Base-by-base conservation (phyloP, 2,329 filamentous ascomycete genomes). In the Alternaria infectoria region DNA sequence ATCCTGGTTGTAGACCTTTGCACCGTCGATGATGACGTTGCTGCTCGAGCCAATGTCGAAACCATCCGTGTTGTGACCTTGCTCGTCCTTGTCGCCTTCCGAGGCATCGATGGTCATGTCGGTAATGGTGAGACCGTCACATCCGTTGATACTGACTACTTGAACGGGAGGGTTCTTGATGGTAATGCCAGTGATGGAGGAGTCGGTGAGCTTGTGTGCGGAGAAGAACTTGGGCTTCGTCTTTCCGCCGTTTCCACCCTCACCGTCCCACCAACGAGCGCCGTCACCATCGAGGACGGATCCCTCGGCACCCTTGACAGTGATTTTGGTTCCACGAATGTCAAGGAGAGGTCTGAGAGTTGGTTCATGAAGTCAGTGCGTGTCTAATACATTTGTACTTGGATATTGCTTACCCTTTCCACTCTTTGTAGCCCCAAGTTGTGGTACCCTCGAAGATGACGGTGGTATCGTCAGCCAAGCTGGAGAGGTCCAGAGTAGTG, bases 361-460 rank as follows among this genome's bases (percentile, higher is more conserved):
- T 40, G 36, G 36, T 40, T 40, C 36, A 40, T 11, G 36, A 40
- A 40, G 36, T 40, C 36, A 40, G 36, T 17, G 9, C 36, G 3
- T 40, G 9, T 17, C 9, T 40, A 4, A 40, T 17, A 17, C n/a
- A 17, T 40, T 40, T 17, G 36, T 40, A 10, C 5, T 40, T 17
- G 36, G n/a, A 40, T 10, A 17, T 11, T 17, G 9, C 36, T 10
- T 17, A 40, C 36, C 89, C 89, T 0, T 76, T 76, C 89, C 89
- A 91, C 70, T 89, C 86, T 62, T 86, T 81, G 79, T 90, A 91
- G 17, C 84, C 89, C 72, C 89, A 91, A 54, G 86, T 88, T 10
- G 89, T 91, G 17, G 83, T 86, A 32, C 90, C 90, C 59, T 86
- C 76, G 77, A 91, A 91, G 70, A 86, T 86, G 64, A 90, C 83